Conservation (phyloP, 2,329 filamentous ascomycete genomes). For the Raffaelea albimanens region DNA sequence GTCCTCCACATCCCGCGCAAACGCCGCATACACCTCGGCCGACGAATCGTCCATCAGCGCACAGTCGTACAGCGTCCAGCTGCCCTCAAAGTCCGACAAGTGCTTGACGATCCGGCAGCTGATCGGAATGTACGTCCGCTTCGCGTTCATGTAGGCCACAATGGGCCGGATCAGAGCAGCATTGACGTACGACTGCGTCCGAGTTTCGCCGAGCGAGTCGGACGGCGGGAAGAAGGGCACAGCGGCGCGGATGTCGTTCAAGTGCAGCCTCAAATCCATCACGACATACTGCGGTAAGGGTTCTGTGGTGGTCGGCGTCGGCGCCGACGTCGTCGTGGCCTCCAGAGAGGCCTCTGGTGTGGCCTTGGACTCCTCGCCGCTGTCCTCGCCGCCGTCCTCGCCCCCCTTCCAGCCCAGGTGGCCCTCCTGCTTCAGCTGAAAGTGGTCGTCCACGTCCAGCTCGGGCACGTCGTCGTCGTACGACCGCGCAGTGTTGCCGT, state of each 20-base stretch:
- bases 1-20: constrained; percentile 83
- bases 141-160: constrained; percentile 95
- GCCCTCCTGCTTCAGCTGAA: not conserved
- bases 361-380: constrained; percentile 1
- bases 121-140: constrained; percentile 90
- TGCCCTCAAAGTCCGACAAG: constrained; percentile 81
- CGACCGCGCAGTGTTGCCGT: constrained; percentile 3
- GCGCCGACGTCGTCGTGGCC: not conserved
- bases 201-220: constrained; percentile 36
- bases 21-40: constrained; percentile 89
- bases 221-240: constrained; percentile 70
- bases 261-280: constrained; percentile 88
- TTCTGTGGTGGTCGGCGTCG: constrained; percentile 15
- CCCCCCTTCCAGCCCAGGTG: not conserved
- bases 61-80: constrained; percentile 90
- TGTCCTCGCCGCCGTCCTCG: not conserved
- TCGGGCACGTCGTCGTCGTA: not conserved
- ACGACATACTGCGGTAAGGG: constrained; percentile 73
- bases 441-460: not conserved
- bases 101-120: constrained; percentile 90
- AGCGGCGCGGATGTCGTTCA: constrained; percentile 88
- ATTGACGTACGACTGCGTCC: constrained; percentile 88
- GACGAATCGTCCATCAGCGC: constrained; percentile 90
- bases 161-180: constrained; percentile 92
- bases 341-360: not conserved